Evolutionary conservation across 1,284 basidiomycete species (phyloP).

Genomic region (Apiotrichum laibachii): DNA sequence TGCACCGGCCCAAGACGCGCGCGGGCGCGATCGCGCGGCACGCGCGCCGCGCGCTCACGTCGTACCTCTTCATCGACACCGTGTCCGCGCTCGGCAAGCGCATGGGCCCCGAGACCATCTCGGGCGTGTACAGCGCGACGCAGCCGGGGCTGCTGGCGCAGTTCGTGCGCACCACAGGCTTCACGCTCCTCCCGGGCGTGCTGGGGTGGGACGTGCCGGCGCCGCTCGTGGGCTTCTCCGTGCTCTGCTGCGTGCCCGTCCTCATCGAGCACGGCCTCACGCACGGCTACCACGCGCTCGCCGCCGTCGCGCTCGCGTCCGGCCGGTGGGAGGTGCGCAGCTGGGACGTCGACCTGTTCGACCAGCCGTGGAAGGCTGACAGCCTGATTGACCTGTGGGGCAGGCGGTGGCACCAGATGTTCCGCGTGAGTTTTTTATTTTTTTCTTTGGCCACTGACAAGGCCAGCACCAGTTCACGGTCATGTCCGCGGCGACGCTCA

Average conservation of each 20-base stretch:
- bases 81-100: slow-evolving; percentile 29
- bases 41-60: slow-evolving; percentile 14
- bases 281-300: slow-evolving; percentile 40
- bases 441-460: background rate
- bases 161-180: slow-evolving; percentile 24
- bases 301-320: slow-evolving; percentile 21
- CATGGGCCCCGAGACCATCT: slow-evolving; percentile 28
- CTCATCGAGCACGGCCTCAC: slow-evolving; percentile 34
- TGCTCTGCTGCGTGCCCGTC: slow-evolving; percentile 27
- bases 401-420: slow-evolving; percentile 48
- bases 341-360: slow-evolving; percentile 46
- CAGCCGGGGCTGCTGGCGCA: slow-evolving; percentile 5
- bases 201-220: slow-evolving; percentile 15
- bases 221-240: slow-evolving; percentile 20
- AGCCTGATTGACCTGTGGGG: slow-evolving; percentile 50
- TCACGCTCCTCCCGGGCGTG: slow-evolving; percentile 31
- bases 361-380: slow-evolving; percentile 39
- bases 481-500: slow-evolving; percentile 28
- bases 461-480: slow-evolving; percentile 46
- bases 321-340: slow-evolving; percentile 32
- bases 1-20: slow-evolving; percentile 19
- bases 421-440: slow-evolving; percentile 32
- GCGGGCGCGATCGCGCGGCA: slow-evolving; percentile 31
- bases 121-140: background rate
- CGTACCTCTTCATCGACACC: slow-evolving; percentile 36